phyloP scores from a whole-genome alignment of 2,329 filamentous ascomycete species.

The Trichoderma citrinoviride region DNA sequence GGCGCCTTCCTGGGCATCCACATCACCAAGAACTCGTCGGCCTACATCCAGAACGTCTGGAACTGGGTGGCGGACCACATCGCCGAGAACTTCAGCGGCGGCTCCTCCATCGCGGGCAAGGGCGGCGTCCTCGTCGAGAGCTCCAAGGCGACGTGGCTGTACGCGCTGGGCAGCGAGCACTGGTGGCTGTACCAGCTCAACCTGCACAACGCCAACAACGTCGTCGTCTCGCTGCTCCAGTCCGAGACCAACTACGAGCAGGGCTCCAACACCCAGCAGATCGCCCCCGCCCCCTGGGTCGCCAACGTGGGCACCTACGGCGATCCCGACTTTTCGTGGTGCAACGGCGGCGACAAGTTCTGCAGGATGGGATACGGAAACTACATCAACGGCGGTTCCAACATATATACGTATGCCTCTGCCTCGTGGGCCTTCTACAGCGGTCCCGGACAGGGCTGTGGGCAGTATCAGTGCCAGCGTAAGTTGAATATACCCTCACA shows the following conservation, averaged over 20 bases:
- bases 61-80: constrained; percentile 49
- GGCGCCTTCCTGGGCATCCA: constrained; percentile 51
- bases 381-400: constrained; percentile 41
- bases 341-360: constrained; percentile 35
- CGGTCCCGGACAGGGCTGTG: constrained; percentile 38
- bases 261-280: constrained; percentile 36
- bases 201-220: constrained; percentile 47
- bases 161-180: constrained; percentile 50
- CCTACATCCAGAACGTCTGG: constrained; percentile 33
- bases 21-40: constrained; percentile 36
- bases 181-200: constrained; percentile 59
- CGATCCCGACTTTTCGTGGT: constrained; percentile 45
- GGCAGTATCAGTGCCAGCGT: constrained; percentile 36
- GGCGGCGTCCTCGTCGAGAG: constrained; percentile 49
- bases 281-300: constrained; percentile 40
- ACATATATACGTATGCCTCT: constrained; percentile 43
- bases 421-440: constrained; percentile 46
- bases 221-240: constrained; percentile 51
- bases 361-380: constrained; percentile 46
- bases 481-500: constrained; percentile 21
- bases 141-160: constrained; percentile 50
- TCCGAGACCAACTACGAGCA: constrained; percentile 49
- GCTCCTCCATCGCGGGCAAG: constrained; percentile 46
- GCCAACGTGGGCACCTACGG: constrained; percentile 38
- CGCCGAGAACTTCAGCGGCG: constrained; percentile 47